Evolutionary conservation across 495 filamentous ascomycete genomes (phyloP), one percentile per base, ranked within the genome.

Genomic region (Hypoxylon fragiforme): DNA sequence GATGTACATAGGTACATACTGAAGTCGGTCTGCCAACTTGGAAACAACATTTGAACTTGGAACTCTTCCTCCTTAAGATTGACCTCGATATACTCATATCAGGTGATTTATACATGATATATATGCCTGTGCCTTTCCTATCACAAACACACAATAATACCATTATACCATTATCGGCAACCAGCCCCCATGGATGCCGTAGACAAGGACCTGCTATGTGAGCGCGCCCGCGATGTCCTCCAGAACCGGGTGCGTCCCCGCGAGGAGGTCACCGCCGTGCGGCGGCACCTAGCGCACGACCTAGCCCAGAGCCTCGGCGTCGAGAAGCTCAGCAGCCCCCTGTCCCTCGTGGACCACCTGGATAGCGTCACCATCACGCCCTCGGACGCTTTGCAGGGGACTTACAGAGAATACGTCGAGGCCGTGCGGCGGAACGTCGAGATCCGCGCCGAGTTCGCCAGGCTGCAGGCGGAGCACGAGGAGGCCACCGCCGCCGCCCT

Each of bases 391-490:
- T 47, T 67, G 0, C 63, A 63, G 1, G 73, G 70, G n/a, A 66
- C 64, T 1, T 72, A 74, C 16, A 64, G 66, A 50, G 73, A 82
- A 50, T 87, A 85, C 45, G 63, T 86, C 35, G 70, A 83, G 32
- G 82, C 82, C 2, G 64, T 85, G n/a, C 71, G 73, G 47, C 81
- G 76, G 31, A 85, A 85, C 54, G 65, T 83, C 28, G 72, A 74
- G 32, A 81, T 82, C 11, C 71, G 74, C 30, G 71, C 74, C 12
- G 77, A 79, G 31, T 76, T 79, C 40, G 57, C 70, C 5, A 61
- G 52, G 14, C 59, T 73, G 6, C 70, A 67, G 21, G 52, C 45
- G 12, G 65, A 68, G 30, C 66, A 65, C 54, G 46, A 64, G 18
- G 44, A 36, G 7, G 57, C 63, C 28, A 34, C 7, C 19, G 3